Conservation (phyloP, 176 grass and related monocot species). For the Saccharum officinarum region DNA sequence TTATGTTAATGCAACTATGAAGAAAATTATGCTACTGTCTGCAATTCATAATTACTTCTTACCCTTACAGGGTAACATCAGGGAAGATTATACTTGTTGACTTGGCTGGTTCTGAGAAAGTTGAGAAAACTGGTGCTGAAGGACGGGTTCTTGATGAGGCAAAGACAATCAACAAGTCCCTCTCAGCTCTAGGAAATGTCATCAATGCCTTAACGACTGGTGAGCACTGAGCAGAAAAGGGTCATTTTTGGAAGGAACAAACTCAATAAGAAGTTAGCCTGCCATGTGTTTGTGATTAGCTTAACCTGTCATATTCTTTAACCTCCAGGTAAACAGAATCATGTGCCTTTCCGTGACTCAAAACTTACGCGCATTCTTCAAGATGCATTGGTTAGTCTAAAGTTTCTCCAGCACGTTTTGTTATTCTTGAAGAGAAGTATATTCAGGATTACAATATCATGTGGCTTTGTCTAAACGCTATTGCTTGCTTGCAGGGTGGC, state of each 20-base stretch:
- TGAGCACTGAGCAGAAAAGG: slow-evolving; percentile 48
- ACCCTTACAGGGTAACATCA: slow-evolving; percentile 51
- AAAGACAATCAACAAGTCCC: slow-evolving; percentile 91
- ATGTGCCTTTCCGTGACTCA: slow-evolving; percentile 84
- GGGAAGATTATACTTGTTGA: slow-evolving; percentile 94
- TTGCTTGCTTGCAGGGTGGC: slow-evolving; percentile 68
- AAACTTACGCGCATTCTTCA: slow-evolving; percentile 95
- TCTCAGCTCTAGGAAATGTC: slow-evolving; percentile 88
- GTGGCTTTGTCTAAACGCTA: slow-evolving; percentile 19
- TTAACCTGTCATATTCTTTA: slow-evolving; percentile 28
- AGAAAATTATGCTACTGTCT: not conserved
- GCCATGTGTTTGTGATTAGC: not conserved
- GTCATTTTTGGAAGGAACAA: not conserved
- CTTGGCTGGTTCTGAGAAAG: slow-evolving; percentile 91
- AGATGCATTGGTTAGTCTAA: slow-evolving; percentile 79
- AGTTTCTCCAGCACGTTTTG: not conserved
- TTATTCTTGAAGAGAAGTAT: not conserved
- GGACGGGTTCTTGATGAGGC: slow-evolving; percentile 88
- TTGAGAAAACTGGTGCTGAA: slow-evolving; percentile 83
- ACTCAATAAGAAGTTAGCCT: not conserved
- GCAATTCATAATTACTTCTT: slow-evolving; percentile 16
- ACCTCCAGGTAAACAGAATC: slow-evolving; percentile 73
- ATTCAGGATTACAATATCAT: not conserved
- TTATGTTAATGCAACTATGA: slow-evolving; percentile 2
- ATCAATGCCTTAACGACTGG: slow-evolving; percentile 87